These are phyloP conservation scores for Trichoderma sp. DNA, from an alignment of 2,329 filamentous ascomycete genomes.

Conservation along the genomic window DNA sequence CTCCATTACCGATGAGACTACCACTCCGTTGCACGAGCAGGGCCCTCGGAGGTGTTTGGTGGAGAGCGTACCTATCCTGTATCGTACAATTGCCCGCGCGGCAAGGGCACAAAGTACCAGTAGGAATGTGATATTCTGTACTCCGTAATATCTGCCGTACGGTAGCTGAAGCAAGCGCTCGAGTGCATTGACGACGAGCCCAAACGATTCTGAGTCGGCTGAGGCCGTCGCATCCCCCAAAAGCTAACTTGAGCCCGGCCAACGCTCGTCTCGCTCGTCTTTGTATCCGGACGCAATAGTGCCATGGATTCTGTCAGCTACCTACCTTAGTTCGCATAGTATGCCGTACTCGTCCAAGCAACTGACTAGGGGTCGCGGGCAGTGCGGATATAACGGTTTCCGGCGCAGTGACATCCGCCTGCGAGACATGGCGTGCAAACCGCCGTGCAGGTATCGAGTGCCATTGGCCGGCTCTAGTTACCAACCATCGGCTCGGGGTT, in stretches of 20 bases:
- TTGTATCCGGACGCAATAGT: not conserved
- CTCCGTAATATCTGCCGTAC: not conserved
- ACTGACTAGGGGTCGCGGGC: not conserved
- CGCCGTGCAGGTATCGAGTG: constrained; percentile 8
- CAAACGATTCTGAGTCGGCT: not conserved
- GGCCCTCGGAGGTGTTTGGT: not conserved
- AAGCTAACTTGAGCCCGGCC: not conserved
- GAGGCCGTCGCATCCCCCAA: constrained; percentile 1
- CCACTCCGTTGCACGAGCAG: not conserved
- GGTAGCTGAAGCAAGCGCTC: constrained; percentile 2
- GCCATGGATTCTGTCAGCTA: not conserved
- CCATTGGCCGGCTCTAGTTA: constrained; percentile 3
- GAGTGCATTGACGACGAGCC: not conserved
- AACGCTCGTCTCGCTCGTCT: not conserved
- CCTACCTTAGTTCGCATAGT: constrained; percentile 2
- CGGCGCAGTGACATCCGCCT: constrained; percentile 6
- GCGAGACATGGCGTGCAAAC: constrained; percentile 12
- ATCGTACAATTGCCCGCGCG: not conserved
- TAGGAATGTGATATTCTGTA: not conserved
- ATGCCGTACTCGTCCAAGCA: not conserved
- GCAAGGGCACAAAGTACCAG: not conserved
- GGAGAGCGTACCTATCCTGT: not conserved
- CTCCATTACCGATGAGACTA: not conserved
- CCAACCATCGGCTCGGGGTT: not conserved
- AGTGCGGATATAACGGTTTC: constrained; percentile 10